Conservation (phyloP, 108 stramenopile species). For the Chaetoceros tenuissimus region DNA sequence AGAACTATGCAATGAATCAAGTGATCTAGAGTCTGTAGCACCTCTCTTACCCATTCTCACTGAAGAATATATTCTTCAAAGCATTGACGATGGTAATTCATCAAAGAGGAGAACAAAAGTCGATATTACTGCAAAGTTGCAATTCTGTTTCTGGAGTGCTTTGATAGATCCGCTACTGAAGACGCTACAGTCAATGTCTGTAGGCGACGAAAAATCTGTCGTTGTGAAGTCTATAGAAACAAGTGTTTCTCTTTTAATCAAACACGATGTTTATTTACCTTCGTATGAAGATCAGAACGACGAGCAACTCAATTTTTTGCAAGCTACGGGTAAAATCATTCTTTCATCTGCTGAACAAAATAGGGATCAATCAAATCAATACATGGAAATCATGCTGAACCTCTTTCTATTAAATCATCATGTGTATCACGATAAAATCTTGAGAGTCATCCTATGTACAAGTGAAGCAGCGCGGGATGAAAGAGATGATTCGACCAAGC, state of each 20-base stretch:
- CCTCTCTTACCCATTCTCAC: constrained; percentile 10
- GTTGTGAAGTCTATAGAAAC: constrained; percentile 18
- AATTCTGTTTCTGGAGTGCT: constrained; percentile 27
- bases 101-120: constrained; percentile 6
- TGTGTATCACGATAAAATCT: constrained; percentile 29
- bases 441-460: constrained; percentile 17
- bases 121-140: constrained; percentile 17
- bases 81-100: constrained; percentile 5
- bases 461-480: constrained; percentile 2
- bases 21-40: not conserved
- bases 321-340: not conserved
- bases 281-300: constrained; percentile 44
- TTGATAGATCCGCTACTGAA: constrained; percentile 10
- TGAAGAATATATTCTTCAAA: constrained; percentile 13
- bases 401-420: constrained; percentile 36
- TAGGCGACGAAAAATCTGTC: not conserved
- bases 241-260: constrained; percentile 29
- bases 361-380: not conserved
- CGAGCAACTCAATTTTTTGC: constrained; percentile 31
- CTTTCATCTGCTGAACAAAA: not conserved
- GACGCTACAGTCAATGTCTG: not conserved
- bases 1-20: not conserved
- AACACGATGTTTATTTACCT: constrained; percentile 57
- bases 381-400: constrained; percentile 10
- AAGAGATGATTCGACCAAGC: constrained; percentile 4